These are phyloP conservation scores for Blastobotrys muscicola DNA, from an alignment of 805 yeast genomes.

Conservation along the genomic window DNA sequence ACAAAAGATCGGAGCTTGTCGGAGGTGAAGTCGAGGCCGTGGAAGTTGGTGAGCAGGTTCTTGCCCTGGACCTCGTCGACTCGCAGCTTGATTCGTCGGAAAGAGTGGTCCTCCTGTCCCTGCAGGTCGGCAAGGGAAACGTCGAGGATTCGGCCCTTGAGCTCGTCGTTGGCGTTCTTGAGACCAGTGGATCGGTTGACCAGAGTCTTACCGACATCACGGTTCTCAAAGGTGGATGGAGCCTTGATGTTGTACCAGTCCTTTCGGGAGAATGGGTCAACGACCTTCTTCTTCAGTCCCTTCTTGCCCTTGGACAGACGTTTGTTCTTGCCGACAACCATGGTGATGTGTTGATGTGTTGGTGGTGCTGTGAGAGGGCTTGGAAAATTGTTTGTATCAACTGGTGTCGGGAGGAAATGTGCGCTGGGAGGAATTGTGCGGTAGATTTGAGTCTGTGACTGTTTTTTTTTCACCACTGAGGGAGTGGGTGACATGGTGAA, in stretches of 20 bases:
- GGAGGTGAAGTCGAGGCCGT: conserved; percentile 96
- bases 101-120: conserved; percentile 97
- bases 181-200: conserved; percentile 98
- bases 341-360: conserved; percentile 19
- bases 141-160: conserved; percentile 96
- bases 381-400: neutral
- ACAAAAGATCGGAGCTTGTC: conserved; percentile 97
- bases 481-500: no score
- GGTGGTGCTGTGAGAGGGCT: conserved; percentile 1
- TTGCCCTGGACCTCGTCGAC: conserved; percentile 99
- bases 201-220: conserved; percentile 97
- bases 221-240: conserved; percentile 96
- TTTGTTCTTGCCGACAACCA: conserved; percentile 88
- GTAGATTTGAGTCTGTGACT: neutral
- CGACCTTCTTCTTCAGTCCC: conserved; percentile 98
- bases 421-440: no score
- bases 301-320: conserved; percentile 75
- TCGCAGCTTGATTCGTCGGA: conserved; percentile 95
- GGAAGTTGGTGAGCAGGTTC: conserved; percentile 98
- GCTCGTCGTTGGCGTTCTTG: conserved; percentile 93
- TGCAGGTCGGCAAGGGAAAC: conserved; percentile 94
- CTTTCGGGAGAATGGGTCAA: conserved; percentile 98
- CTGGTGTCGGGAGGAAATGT: no score
- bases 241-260: conserved; percentile 99
- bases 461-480: no score